These are phyloP conservation scores for Basipetospora chlamydospora DNA, from an alignment of 2,329 filamentous ascomycete species.

Conservation along the genomic window DNA sequence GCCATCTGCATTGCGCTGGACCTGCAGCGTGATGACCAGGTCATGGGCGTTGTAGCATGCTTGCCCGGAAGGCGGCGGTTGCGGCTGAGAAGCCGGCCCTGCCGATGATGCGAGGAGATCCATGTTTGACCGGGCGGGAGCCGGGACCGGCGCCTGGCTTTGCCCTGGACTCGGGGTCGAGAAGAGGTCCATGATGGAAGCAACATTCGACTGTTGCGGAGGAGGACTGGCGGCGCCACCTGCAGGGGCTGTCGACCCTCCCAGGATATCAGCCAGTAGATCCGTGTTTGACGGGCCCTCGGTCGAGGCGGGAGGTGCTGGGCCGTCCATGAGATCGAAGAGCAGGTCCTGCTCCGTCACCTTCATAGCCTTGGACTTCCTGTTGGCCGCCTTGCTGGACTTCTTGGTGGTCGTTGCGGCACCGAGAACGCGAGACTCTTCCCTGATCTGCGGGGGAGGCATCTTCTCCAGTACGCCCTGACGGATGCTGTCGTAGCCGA, in stretches of 20 bases:
- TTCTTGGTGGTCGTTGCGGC: constrained; percentile 52
- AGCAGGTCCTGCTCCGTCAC: constrained; percentile 84
- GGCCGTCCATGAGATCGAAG: constrained; percentile 78
- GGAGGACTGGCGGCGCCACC: constrained; percentile 30
- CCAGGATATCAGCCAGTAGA: constrained; percentile 81
- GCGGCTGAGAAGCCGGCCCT: constrained; percentile 24
- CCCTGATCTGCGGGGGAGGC: constrained; percentile 92
- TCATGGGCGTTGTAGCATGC: constrained; percentile 75
- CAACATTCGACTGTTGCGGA: constrained; percentile 40
- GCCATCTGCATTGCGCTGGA: constrained; percentile 69
- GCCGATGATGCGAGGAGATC: constrained; percentile 33
- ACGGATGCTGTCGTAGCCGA: constrained; percentile 74
- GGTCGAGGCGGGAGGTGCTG: constrained; percentile 32
- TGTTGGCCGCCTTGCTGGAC: constrained; percentile 52
- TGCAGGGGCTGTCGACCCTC: constrained; percentile 31
- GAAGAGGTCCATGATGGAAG: constrained; percentile 88
- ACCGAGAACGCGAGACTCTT: constrained; percentile 82
- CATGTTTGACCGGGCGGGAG: constrained; percentile 26
- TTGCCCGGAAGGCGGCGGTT: constrained; percentile 9
- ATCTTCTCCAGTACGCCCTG: constrained; percentile 91
- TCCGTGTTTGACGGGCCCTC: constrained; percentile 63
- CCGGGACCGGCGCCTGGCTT: constrained; percentile 15
- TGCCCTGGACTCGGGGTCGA: constrained; percentile 26
- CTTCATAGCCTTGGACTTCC: constrained; percentile 64
- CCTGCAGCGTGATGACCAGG: constrained; percentile 63